These are phyloP conservation scores for Solanum etuberosum DNA, from an alignment of 257 asterid genomes.

Conservation along the genomic window DNA sequence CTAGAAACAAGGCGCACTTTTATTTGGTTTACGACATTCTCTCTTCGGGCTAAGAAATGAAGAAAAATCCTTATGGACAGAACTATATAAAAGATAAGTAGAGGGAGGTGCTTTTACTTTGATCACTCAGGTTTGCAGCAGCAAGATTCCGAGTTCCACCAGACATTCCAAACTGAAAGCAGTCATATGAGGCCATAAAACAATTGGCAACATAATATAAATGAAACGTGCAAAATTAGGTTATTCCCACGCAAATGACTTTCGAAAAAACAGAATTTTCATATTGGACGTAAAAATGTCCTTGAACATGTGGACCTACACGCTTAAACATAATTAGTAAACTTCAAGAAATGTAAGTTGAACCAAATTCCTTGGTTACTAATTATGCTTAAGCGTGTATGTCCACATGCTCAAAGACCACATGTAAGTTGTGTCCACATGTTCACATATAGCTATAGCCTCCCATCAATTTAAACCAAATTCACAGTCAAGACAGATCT, in stretches of 20 bases:
- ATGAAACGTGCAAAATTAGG: neutral
- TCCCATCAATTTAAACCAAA: neutral
- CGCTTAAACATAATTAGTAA: neutral
- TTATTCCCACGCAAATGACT: neutral
- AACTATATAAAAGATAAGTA: neutral
- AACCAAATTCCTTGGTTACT: neutral
- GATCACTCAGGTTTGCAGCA: slow-evolving; percentile 68
- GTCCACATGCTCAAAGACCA: neutral
- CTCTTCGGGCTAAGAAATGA: neutral
- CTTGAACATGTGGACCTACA: neutral
- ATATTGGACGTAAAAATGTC: neutral
- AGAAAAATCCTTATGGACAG: neutral
- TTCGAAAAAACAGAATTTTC: neutral
- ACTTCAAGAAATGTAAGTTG: neutral
- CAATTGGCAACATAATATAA: neutral
- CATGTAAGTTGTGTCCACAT: neutral
- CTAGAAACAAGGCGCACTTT: neutral
- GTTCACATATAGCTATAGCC: neutral
- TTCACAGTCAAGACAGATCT: neutral
- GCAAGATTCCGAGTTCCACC: slow-evolving; percentile 65
- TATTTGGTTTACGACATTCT: neutral
- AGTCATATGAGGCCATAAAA: slow-evolving; percentile 1
- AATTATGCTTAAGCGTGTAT: neutral
- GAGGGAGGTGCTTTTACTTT: slow-evolving; percentile 38
- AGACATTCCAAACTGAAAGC: slow-evolving; percentile 63